phyloP scores from a whole-genome alignment of 108 stramenopile species.

The Asterionellopsis glacialis region DNA sequence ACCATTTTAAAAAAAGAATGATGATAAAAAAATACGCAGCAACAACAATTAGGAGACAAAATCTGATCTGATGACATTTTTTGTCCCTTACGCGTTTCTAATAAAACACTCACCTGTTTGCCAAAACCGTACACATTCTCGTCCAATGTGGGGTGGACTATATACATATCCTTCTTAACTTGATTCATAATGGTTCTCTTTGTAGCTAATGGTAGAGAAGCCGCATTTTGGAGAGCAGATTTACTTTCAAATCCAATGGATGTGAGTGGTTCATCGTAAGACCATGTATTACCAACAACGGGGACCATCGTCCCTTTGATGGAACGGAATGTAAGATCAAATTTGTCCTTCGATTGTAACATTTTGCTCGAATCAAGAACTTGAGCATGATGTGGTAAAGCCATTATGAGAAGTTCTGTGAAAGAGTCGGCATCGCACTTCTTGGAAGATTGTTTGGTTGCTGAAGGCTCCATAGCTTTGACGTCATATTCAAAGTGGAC shows the following conservation, averaged over 20 bases:
- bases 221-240: neutral
- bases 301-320: constrained; percentile 79
- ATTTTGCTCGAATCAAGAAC: constrained; percentile 34
- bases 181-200: constrained; percentile 39
- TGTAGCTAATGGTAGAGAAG: too few relatives aligned
- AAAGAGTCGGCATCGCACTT: constrained; percentile 20
- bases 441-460: constrained; percentile 8
- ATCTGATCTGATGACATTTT: too few relatives aligned
- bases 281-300: constrained; percentile 66
- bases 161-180: constrained; percentile 50
- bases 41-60: too few relatives aligned
- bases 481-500: neutral
- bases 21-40: too few relatives aligned
- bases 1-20: too few relatives aligned
- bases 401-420: constrained; percentile 61
- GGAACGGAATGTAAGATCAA: constrained; percentile 60
- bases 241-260: constrained; percentile 7
- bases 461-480: neutral
- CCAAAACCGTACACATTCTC: constrained; percentile 80
- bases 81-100: too few relatives aligned
- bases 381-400: constrained; percentile 80
- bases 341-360: constrained; percentile 28
- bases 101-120: constrained; percentile 45
- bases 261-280: constrained; percentile 59
- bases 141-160: constrained; percentile 43